phyloP scores from a whole-genome alignment of 345 rosid species.

The Citrus trifoliata region DNA sequence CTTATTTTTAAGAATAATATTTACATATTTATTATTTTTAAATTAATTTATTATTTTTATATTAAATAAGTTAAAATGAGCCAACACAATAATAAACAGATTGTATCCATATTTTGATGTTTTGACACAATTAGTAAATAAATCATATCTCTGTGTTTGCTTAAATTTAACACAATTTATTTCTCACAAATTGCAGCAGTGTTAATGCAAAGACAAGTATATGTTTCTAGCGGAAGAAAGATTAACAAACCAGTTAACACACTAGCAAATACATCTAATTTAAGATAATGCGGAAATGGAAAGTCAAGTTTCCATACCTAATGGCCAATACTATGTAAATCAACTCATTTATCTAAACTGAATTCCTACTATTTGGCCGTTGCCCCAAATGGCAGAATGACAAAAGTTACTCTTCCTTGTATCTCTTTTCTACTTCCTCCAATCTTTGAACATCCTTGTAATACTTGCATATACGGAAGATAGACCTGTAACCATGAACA shows the following conservation, averaged over 20 bases:
- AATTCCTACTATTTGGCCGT: background rate
- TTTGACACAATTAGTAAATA: too few relatives aligned
- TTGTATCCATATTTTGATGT: too few relatives aligned
- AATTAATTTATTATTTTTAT: too few relatives aligned
- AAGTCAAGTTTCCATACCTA: background rate
- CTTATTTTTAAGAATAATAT: too few relatives aligned
- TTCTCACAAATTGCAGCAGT: background rate
- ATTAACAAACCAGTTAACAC: background rate
- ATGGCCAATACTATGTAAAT: background rate
- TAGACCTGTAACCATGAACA: conserved; percentile 54
- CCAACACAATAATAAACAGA: too few relatives aligned
- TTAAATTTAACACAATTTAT: background rate
- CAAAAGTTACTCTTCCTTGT: conserved; percentile 49
- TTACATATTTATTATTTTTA: too few relatives aligned
- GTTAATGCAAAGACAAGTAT: background rate
- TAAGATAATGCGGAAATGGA: background rate
- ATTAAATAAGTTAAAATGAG: too few relatives aligned
- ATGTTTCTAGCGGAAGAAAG: background rate
- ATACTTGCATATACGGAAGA: conserved; percentile 74
- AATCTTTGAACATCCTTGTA: conserved; percentile 65
- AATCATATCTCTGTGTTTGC: too few relatives aligned
- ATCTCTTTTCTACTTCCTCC: conserved; percentile 79
- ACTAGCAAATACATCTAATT: background rate
- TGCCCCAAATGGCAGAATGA: background rate
- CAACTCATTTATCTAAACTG: background rate